Evolutionary conservation across 345 rosid genomes (phyloP).

Genomic region (Lumnitzera littorea): DNA sequence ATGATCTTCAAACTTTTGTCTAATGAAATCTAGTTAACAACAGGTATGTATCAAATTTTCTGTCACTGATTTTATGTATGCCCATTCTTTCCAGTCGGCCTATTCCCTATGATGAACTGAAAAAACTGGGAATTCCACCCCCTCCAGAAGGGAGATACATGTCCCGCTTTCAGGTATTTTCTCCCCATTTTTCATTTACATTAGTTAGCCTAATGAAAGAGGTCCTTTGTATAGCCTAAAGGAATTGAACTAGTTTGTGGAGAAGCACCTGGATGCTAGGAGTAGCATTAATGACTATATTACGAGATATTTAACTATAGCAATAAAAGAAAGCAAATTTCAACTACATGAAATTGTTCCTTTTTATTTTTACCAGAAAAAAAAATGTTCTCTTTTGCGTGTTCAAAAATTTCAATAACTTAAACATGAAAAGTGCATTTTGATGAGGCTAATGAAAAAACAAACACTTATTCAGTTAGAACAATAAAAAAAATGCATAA

Average conservation of each 20-base stretch:
- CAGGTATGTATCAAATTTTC: background rate
- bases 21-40: background rate
- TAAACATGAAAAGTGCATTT: no score
- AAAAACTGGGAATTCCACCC: slow-evolving; percentile 81
- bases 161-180: slow-evolving; percentile 64
- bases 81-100: slow-evolving; percentile 41
- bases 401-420: no score
- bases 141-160: slow-evolving; percentile 90
- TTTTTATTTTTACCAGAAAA: no score
- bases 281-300: background rate
- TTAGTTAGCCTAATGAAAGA: background rate
- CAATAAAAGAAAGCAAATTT: no score
- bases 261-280: background rate
- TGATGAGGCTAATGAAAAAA: no score
- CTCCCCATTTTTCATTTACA: background rate
- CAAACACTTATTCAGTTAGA: no score
- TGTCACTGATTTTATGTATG: slow-evolving; percentile 6
- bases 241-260: background rate
- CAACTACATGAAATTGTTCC: no score
- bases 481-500: no score
- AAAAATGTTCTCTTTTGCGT: no score
- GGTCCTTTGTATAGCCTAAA: background rate
- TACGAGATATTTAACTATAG: background rate
- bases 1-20: background rate
- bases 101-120: slow-evolving; percentile 68